Base-by-base conservation (phyloP, 192 early-diverging fungal genomes). In the Linnemannia zychae region DNA sequence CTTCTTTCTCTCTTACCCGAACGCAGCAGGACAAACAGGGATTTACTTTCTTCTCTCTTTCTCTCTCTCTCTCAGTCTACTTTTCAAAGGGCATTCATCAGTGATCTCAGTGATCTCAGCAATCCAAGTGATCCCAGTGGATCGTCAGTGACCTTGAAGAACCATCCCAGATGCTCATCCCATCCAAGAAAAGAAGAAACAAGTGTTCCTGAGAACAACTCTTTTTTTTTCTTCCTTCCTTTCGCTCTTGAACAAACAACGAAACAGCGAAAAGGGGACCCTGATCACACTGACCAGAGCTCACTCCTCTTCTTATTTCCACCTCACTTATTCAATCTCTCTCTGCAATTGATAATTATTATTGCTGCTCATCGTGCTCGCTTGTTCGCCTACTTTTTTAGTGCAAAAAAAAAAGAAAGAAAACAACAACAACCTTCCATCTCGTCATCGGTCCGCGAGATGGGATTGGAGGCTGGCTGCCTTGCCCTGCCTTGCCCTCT, bases 321-420 rank as follows among this genome's bases (percentile, higher is more conserved):
- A n/a, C n/a, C 52, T 57, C 52, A 57, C 22, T 57, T n/a, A 31
- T 0, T 13, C 57, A 63, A 57, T 57, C 20, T 53, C n/a, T 3
- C 5, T 53, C n/a, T 60, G 7, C 52, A 22, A 7, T 6, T 22
- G 22, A n/a, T 53, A n/a, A n/a, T 53, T 53, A 12, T 24, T n/a
- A 2, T 57, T 57, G 31, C 31, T 63, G 28, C 57, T 63, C 57
- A 63, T 63, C 11, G 57, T 24, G 12, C 36, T 36, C 20, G 11
- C 22, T 38, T n/a, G n/a, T n/a, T n/a, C n/a, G n/a, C n/a, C n/a
- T 0, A 28, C 15, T 75, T 28, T 48, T 22, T 46, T 34, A 24
- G 48, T 53, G 36, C 50, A 37, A 15, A 24, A 67, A 66, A 40
- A 48, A 31, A 77, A 65, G 67, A 49, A 48, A 67, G 28, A 76